Evolutionary conservation across 2,329 filamentous ascomycete genomes (phyloP), one percentile per base, ranked within the genome.

Genomic region (Geoglossum cookeanum): DNA sequence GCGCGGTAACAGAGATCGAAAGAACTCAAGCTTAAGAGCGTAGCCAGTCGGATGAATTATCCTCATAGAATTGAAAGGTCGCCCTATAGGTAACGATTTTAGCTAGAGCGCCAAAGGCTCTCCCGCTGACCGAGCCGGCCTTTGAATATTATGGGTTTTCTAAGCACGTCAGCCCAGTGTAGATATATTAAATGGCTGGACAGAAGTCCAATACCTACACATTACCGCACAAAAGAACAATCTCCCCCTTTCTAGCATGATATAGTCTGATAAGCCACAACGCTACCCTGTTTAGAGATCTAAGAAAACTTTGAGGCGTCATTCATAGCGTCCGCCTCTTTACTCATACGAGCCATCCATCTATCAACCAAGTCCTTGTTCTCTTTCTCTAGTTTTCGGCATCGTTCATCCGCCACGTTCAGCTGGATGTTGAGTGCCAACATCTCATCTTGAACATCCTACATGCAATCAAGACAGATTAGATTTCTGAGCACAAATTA

Each of bases 381-480:
- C 68, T 97, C 92, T 59, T 76, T 77, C 66, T 82, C 79, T 61
- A 94, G 73, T 68, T 81, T 83, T 66, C 84, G 81, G 32, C 78
- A 76, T 65, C 81, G 80, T 67, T 90, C 79, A 68, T 94, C 89
- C 2, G 84, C 83, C 74, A 96, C 80, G 63, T 92, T 89, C 48
- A 96, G 75, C 69, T 97, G 86, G 62, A 97, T 75, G 63, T 90
- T 90, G 52, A 96, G 72, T 0, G 87, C 84, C 55, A 94, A 83
- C 70, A 95, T 83, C 69, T 98, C 92, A 69, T 96, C 90, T 71
- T 97, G 91, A 56, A 95, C 83, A 65, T 91, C 79, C 78, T 84
- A 64, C 39, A 7, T 42, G 29, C 39, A 51, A 58, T 29, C 39
- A 4, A n/a, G n/a, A 3, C 7, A 30, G 11, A 33, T 53, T 33